Percentiles rank a stretch among this genome's conserved stretches.
Evolutionary conservation across 2,329 filamentous ascomycete genomes (phyloP).

Genomic region (Botrytis paeoniae): DNA sequence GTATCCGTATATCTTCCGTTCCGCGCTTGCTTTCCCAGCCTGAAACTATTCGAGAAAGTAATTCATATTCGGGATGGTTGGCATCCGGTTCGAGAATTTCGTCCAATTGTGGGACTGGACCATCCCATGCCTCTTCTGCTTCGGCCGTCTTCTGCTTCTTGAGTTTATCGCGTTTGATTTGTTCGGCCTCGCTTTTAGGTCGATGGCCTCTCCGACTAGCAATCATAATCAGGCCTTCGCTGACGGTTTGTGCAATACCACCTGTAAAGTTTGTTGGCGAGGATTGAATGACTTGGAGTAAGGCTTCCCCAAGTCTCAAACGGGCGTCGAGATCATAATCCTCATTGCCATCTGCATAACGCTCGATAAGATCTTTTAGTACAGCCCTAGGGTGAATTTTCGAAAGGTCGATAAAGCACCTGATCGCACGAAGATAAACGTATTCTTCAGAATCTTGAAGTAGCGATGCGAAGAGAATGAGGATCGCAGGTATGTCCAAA

Average conservation of each 20-base stretch:
- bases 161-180: conserved; percentile 50
- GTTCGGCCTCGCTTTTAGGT: conserved; percentile 56
- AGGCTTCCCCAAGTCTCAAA: conserved; percentile 65
- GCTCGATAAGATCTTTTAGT: conserved; percentile 60
- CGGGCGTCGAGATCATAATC: conserved; percentile 58
- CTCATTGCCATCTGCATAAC: conserved; percentile 64
- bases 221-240: conserved; percentile 59
- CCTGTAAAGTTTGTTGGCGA: conserved; percentile 55
- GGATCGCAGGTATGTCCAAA: conserved; percentile 63
- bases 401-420: conserved; percentile 58
- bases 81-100: conserved; percentile 38
- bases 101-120: conserved; percentile 48
- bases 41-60: conserved; percentile 56
- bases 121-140: conserved; percentile 54
- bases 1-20: conserved; percentile 66
- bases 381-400: conserved; percentile 61
- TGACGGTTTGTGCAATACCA: conserved; percentile 50
- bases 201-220: conserved; percentile 62
- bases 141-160: conserved; percentile 49
- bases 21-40: conserved; percentile 67
- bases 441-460: conserved; percentile 68
- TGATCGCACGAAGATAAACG: conserved; percentile 66
- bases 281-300: conserved; percentile 62
- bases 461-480: conserved; percentile 62
- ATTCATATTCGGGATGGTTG: conserved; percentile 42